Base-by-base conservation (phyloP, 1,284 basidiomycete species). In the Ceratobasidium sp. region DNA sequence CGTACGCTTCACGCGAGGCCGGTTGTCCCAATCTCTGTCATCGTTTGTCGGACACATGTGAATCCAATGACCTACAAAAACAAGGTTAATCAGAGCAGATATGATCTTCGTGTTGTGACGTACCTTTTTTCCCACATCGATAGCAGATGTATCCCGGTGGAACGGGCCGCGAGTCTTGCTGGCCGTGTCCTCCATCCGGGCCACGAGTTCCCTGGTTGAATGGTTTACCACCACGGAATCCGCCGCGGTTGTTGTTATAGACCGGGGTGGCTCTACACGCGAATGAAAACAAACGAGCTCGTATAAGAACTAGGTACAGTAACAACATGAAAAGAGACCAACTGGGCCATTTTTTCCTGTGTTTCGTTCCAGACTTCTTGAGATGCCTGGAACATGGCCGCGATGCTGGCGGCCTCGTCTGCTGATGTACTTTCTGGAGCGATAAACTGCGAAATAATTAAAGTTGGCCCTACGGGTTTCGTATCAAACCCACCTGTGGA, bases 141-240 rank as follows among this genome's bases (percentile, higher is more conserved):
- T 98, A 98, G 78, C 97, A 99, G n/a, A 99, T 95, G 81, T 99
- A 99, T 68, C 96, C 97, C 3, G 91, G 85, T 20, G 95, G 95
- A 8, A 96, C 82, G 31, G 81, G 79, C 67, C 73, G 69, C 17
- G 72, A 43, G 13, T 72, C 89, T 69, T 72, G 69, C 71, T 69
- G 71, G 54, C 69, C 49, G 58, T 65, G 71, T 67, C 71, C 73
- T 42, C 72, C 72, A 49, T 70, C 71, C 40, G 75, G 74, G 29
- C 75, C 74, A 31, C 74, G 73, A 57, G 73, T 75, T 54, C 73
- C 74, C 40, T 72, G 83, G 12, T 82, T 74, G 74, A 81, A 83
- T 8, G 87, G 83, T 75, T 89, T 90, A 70, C 87, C 88, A 57
- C 87, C 87, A 42, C 88, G 83, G 69, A 78, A 74, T n/a, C 85